Percentiles rank a stretch among this genome's conserved stretches.
Conservation (phyloP, 108 stramenopile species). For the Nitzschia inconspicua region DNA sequence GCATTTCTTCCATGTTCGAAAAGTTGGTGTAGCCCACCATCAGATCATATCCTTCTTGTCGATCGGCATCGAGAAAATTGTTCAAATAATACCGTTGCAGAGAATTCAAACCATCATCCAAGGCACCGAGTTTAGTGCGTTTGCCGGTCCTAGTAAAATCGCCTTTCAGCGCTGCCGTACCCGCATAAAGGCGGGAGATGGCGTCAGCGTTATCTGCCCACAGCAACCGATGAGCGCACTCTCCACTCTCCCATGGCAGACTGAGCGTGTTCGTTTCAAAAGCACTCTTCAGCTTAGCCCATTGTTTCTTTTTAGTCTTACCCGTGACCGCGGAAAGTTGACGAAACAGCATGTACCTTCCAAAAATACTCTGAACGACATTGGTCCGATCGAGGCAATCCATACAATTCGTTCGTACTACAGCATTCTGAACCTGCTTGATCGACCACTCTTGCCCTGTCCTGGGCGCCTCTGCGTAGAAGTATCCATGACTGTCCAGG, state of each 20-base stretch:
- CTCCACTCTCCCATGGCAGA: slow-evolving; percentile 66
- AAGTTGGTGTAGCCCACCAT: slow-evolving; percentile 69
- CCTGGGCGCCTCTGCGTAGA: slow-evolving; percentile 36
- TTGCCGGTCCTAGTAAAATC: slow-evolving; percentile 92
- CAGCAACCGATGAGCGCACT: slow-evolving; percentile 69
- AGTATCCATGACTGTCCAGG: slow-evolving; percentile 64
- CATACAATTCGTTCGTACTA: slow-evolving; percentile 98
- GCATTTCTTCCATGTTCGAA: slow-evolving; percentile 17
- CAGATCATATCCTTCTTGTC: slow-evolving; percentile 97
- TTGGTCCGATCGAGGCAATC: slow-evolving; percentile 98
- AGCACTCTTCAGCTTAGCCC: slow-evolving; percentile 16
- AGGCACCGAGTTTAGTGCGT: slow-evolving; percentile 86
- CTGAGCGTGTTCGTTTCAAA: slow-evolving; percentile 36
- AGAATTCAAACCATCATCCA: slow-evolving; percentile 96
- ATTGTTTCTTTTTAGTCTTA: slow-evolving; percentile 37
- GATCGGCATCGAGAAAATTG: slow-evolving; percentile 92
- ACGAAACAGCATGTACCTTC: slow-evolving; percentile 65
- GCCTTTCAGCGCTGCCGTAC: slow-evolving; percentile 92
- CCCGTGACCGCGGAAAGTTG: slow-evolving; percentile 36
- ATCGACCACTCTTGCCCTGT: slow-evolving; percentile 35
- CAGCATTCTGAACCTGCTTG: slow-evolving; percentile 64
- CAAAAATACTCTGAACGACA: slow-evolving; percentile 95
- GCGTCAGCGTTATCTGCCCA: slow-evolving; percentile 94
- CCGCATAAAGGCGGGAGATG: slow-evolving; percentile 89
- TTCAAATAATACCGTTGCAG: slow-evolving; percentile 94